Evolutionary conservation across 1,284 basidiomycete genomes (phyloP).

Genomic region (Gymnopus androsaceus): DNA sequence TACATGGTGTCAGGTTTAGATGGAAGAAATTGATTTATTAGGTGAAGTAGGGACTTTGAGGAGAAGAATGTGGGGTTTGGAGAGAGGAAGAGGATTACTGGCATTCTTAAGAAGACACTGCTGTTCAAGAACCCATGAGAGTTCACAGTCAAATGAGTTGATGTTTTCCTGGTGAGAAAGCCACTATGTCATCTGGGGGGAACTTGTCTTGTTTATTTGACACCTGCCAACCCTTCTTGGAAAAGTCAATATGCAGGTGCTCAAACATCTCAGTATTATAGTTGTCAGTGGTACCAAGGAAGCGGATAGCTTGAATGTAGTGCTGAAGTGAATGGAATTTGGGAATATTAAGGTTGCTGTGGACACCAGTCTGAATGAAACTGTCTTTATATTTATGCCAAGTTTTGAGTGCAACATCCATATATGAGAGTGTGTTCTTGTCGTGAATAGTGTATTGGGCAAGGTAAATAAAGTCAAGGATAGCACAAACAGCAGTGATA

Average conservation of each 20-base stretch:
- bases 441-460: constrained; percentile 27
- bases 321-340: constrained; percentile 33
- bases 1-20: neutral
- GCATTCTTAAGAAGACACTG: neutral
- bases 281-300: no score
- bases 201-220: constrained; percentile 15
- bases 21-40: neutral
- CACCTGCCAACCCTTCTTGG: neutral
- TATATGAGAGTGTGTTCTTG: constrained; percentile 18
- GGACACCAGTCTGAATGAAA: constrained; percentile 24
- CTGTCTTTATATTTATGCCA: constrained; percentile 30
- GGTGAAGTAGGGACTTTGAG: no score
- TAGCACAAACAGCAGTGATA: constrained; percentile 17
- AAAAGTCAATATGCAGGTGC: no score
- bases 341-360: constrained; percentile 34
- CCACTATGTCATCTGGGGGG: constrained; percentile 9
- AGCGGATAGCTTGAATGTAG: constrained; percentile 24
- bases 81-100: neutral
- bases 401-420: constrained; percentile 22
- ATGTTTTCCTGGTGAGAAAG: constrained; percentile 14
- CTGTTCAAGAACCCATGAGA: neutral
- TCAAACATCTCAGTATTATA: no score
- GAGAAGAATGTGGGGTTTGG: neutral
- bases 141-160: neutral
- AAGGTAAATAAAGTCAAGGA: constrained; percentile 30